These are phyloP conservation scores for Rubroshorea leprosula DNA, from an alignment of 345 rosid species.

Conservation along the genomic window DNA sequence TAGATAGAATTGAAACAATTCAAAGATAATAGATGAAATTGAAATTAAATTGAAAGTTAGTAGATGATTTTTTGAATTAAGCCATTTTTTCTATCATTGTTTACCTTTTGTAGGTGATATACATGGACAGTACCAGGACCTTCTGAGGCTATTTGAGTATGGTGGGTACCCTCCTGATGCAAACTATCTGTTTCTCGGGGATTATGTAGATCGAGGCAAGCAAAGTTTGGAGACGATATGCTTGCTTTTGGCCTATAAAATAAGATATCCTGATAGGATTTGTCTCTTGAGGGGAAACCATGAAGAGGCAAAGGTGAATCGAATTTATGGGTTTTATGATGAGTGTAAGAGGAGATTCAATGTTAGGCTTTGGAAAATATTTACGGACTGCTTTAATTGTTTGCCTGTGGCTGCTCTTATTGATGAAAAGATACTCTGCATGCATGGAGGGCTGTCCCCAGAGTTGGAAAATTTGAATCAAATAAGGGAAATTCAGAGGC, in stretches of 20 bases:
- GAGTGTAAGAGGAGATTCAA: slow-evolving; percentile 96
- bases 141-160: slow-evolving; percentile 71
- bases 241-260: slow-evolving; percentile 89
- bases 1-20: too few relatives aligned
- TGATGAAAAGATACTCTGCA: slow-evolving; percentile 85
- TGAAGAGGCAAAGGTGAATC: slow-evolving; percentile 94
- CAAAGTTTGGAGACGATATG: slow-evolving; percentile 97
- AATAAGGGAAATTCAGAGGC: slow-evolving; percentile 74
- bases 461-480: slow-evolving; percentile 66
- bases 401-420: slow-evolving; percentile 90
- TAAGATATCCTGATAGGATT: slow-evolving; percentile 68
- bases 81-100: slow-evolving; percentile 18
- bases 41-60: too few relatives aligned
- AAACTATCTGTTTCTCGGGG: slow-evolving; percentile 90
- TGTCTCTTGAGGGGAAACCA: slow-evolving; percentile 92
- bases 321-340: slow-evolving; percentile 96
- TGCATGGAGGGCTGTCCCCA: slow-evolving; percentile 98
- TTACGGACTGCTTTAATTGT: slow-evolving; percentile 89
- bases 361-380: slow-evolving; percentile 90
- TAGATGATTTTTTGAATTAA: too few relatives aligned
- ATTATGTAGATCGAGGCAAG: slow-evolving; percentile 95
- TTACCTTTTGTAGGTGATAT: slow-evolving; percentile 61
- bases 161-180: slow-evolving; percentile 93
- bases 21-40: too few relatives aligned
- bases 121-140: slow-evolving; percentile 96